phyloP scores from a whole-genome alignment of 179 eudicot genomes.

The Beta corolliflora region DNA sequence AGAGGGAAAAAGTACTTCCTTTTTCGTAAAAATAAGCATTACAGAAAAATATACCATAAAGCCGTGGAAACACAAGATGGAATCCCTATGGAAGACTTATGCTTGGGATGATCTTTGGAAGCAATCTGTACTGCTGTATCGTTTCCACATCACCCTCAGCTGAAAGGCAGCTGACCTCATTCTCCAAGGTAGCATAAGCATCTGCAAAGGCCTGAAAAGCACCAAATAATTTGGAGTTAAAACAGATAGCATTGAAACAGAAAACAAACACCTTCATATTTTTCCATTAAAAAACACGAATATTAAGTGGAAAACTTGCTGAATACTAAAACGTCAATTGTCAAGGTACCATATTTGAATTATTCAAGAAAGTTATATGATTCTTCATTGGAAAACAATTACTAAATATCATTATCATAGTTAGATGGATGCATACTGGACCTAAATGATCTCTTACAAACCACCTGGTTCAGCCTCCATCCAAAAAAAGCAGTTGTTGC shows the following conservation, averaged over 20 bases:
- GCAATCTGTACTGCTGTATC: conserved; percentile 54
- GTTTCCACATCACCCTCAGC: conserved; percentile 41
- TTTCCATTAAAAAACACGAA: neutral
- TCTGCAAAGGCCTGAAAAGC: conserved; percentile 89
- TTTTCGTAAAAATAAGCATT: neutral
- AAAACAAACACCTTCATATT: neutral
- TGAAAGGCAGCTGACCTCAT: conserved; percentile 52
- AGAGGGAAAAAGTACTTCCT: neutral
- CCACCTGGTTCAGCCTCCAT: neutral
- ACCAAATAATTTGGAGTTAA: conserved; percentile 3
- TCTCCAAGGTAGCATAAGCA: conserved; percentile 75
- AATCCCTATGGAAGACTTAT: conserved; percentile 24
- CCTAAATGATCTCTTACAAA: neutral
- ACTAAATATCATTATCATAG: neutral
- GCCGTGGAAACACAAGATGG: conserved; percentile 2
- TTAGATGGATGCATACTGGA: neutral
- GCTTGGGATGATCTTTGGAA: conserved; percentile 81
- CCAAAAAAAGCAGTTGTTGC: no score
- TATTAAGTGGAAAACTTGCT: neutral
- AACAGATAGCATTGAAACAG: neutral
- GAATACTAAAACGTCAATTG: neutral
- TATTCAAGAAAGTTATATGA: neutral
- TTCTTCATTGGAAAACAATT: neutral
- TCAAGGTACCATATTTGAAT: neutral
- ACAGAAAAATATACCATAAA: neutral